phyloP scores from a whole-genome alignment of 2,329 filamentous ascomycete genomes.

The Aspergillus sp. region DNA sequence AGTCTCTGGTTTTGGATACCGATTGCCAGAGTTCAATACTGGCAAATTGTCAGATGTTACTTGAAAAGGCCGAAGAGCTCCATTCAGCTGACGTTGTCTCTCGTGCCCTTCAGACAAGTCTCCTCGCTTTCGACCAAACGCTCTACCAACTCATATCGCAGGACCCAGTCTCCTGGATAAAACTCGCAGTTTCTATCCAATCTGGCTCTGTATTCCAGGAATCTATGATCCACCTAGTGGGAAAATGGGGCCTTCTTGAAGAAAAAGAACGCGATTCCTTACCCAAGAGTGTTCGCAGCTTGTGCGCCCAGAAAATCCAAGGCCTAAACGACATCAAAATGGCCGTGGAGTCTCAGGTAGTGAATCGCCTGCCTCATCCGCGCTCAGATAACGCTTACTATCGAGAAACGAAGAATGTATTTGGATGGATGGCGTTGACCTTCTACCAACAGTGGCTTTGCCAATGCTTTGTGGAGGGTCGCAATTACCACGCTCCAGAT shows the following conservation, averaged over 20 bases:
- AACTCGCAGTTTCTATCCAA: constrained; percentile 46
- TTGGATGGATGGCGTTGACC: constrained; percentile 13
- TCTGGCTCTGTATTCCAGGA: constrained; percentile 42
- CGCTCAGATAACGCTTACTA: neutral
- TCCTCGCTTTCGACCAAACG: constrained; percentile 45
- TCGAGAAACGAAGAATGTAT: neutral
- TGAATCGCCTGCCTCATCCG: constrained; percentile 26
- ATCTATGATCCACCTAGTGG: constrained; percentile 31
- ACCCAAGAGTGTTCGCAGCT: constrained; percentile 16
- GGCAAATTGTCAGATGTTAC: constrained; percentile 29
- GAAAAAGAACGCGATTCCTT: constrained; percentile 20
- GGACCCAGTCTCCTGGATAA: constrained; percentile 47
- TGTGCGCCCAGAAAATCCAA: constrained; percentile 26
- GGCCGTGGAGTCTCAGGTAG: constrained; percentile 27
- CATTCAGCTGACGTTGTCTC: constrained; percentile 44
- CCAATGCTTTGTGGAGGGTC: constrained; percentile 40
- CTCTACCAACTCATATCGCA: constrained; percentile 47
- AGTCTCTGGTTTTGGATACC: constrained; percentile 4
- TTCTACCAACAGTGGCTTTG: constrained; percentile 46
- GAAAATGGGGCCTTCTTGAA: constrained; percentile 27
- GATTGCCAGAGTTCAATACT: neutral
- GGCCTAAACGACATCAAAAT: constrained; percentile 26
- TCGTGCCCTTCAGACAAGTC: constrained; percentile 48
- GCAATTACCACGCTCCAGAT: constrained; percentile 41
- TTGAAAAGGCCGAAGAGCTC: constrained; percentile 49